Base-by-base conservation (phyloP, 768 basidiomycete species). In the Kwoniella pini region DNA sequence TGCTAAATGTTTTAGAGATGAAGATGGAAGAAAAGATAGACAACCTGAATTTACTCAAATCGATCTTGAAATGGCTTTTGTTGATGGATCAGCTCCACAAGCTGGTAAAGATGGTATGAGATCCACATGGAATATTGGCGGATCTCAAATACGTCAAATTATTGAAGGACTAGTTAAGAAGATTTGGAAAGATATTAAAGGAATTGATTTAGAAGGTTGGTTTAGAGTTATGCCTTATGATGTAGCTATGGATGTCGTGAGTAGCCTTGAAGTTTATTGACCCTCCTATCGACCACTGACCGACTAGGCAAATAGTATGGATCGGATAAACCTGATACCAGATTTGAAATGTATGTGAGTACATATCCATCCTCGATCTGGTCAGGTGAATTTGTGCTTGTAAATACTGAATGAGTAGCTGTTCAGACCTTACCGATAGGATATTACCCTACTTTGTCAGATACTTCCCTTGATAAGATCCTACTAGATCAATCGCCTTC, bases 1-100 rank as follows among this genome's bases (percentile, higher is more conserved):
- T 54, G 94, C 94, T 13, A 86, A 86, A 66, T 97, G 94, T 80
- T 97, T 97, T 82, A 85, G 94, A 44, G 94, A 97, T 77, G 94
- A 97, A 79, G 91, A 91, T 72, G 92, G 93, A 3, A 84, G 94
- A 57, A 93, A 89, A 78, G 94, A 97, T 76, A 84, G 94, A 43
- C 94, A 97, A 74, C 93, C 94, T 0, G 94, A 97, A 78, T 97
- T 97, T 79, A 97, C 94, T 21, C 94, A 97, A 80, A 82, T 97
- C 62, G 94, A 97, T 85, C 79, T 97, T 63, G 94, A 97, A 80
- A 94, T 96, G 89, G 91, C 89, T 1, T 97, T 89, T 79, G 87
- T 94, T 17, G 88, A 88, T 7, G 96, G 94, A 86, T 88, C 75
- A 12, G 63, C 72, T 0, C 87, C 49, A 66, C 62, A 15, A 38